Evolutionary conservation across 78 protist genomes (phyloP), one percentile per base, ranked within the genome.

Genomic region (Goniomonas avonlea): DNA sequence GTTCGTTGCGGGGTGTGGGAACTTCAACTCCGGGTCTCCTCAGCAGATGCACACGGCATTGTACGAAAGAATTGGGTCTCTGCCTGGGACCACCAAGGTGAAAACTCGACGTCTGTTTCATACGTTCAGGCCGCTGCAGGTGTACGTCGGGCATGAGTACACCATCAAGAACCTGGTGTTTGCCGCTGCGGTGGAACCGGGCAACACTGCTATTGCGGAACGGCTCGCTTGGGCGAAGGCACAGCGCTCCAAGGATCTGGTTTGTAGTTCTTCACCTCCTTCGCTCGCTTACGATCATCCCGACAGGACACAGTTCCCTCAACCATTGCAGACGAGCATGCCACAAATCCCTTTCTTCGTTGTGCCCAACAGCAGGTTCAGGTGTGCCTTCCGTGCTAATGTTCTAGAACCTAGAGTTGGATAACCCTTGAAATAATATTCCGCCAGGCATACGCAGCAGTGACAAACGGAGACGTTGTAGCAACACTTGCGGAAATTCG

Each of bases 1-100:
- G 71, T 63, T 63, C 7, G 71, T 63, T 13, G 71, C 71, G 71
- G 71, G 71, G 25, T 63, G 71, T 43, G 71, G 71, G 29, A 63
- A 63, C 45, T 27, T 63, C 45, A 35, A 35, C 71, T 32, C 71
- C 20, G 71, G 71, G 8, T 37, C 71, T 2, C 71, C 71, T 45
- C 25, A 45, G 53, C 71, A 63, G 71, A 63, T 63, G 71, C 37
- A 38, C 45, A 32, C 39, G 3, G 71, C 71, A 2, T 43, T 63
- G 39, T 20, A 37, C 7, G 71, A 63, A 9, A 63, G 37, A 43
- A 63, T 63, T 20, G 71, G 71, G 43, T 23, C 47, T 3, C 31
- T 63, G 34, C 37, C 66, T 35, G 31, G 32, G 37, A 21, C n/a
- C 66, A 31, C 58, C 58, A 48, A n/a, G 2, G 23, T 2, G 2